Evolutionary conservation across 2,329 filamentous ascomycete genomes (phyloP).

Genomic region (Blastomyces silverae): DNA sequence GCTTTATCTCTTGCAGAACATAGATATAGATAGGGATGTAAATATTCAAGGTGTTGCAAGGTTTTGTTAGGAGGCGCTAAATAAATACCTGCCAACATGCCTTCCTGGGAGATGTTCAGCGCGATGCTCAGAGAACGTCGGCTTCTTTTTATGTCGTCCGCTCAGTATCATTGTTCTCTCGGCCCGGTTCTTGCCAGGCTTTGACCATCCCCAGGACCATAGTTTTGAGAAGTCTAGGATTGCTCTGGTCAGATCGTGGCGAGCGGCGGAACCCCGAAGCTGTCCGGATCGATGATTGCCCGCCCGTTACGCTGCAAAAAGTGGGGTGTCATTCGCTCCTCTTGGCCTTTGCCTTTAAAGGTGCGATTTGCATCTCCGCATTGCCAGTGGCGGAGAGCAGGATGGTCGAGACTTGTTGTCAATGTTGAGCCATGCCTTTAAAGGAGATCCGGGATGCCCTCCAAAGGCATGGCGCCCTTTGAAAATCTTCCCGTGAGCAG

Average conservation of each 20-base stretch:
- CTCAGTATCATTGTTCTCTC: not conserved
- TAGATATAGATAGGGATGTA: not conserved
- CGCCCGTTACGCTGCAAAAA: slow-evolving; percentile 6
- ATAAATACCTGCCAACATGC: not conserved
- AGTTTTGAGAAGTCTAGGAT: not conserved
- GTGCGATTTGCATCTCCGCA: not conserved
- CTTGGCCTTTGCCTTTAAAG: not conserved
- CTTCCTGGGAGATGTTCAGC: not conserved
- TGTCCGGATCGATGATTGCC: not conserved
- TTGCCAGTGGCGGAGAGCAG: not conserved
- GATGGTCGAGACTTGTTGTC: not conserved
- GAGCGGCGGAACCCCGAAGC: not conserved
- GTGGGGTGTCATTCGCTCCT: not conserved
- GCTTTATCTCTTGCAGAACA: not conserved
- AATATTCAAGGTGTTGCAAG: not conserved
- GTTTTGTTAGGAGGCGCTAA: not conserved
- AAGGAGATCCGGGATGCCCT: slow-evolving; percentile 3
- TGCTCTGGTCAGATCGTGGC: not conserved
- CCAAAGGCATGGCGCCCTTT: not conserved
- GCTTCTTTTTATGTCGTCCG: not conserved
- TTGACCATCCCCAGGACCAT: not conserved
- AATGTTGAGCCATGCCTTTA: slow-evolving; percentile 2
- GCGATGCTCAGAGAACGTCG: not conserved
- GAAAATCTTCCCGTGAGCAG: not conserved
- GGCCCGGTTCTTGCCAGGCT: not conserved